A percentile compares a stretch with the other conserved stretches of the same genome.
Evolutionary conservation across 768 basidiomycete species (phyloP).

Genomic region (Royoungia palumana): DNA sequence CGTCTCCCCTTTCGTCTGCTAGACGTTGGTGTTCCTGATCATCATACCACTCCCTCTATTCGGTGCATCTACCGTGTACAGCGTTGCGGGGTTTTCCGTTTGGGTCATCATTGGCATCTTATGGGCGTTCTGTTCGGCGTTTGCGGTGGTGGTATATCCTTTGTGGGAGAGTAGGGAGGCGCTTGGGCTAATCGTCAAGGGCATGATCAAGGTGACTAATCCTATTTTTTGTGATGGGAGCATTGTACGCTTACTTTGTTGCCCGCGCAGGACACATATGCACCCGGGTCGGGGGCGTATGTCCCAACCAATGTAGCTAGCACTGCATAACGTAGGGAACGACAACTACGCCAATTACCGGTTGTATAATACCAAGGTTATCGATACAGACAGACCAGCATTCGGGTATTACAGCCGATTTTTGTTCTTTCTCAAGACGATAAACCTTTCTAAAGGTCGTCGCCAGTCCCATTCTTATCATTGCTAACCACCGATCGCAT

Average conservation of each 20-base stretch:
- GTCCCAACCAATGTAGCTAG: slow-evolving; percentile 5
- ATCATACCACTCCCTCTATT: slow-evolving; percentile 85
- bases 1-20: not conserved
- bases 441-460: not conserved
- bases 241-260: not conserved
- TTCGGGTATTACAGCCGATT: too few relatives aligned
- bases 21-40: slow-evolving; percentile 64
- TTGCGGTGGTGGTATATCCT: slow-evolving; percentile 80
- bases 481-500: not conserved
- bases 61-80: slow-evolving; percentile 72
- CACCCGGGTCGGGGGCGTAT: slow-evolving; percentile 41
- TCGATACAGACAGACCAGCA: too few relatives aligned
- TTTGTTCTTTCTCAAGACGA: too few relatives aligned
- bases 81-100: slow-evolving; percentile 58
- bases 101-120: slow-evolving; percentile 83
- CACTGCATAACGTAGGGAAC: not conserved
- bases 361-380: too few relatives aligned
- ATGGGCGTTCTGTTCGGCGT: slow-evolving; percentile 78
- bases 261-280: slow-evolving; percentile 38
- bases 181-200: slow-evolving; percentile 52
- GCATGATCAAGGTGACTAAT: slow-evolving; percentile 57
- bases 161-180: slow-evolving; percentile 79
- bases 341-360: too few relatives aligned
- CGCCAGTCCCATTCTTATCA: too few relatives aligned
- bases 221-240: not conserved